Evolutionary conservation across 352 stramenopile genomes (phyloP).

Genomic region (Phytopythium boreale): DNA sequence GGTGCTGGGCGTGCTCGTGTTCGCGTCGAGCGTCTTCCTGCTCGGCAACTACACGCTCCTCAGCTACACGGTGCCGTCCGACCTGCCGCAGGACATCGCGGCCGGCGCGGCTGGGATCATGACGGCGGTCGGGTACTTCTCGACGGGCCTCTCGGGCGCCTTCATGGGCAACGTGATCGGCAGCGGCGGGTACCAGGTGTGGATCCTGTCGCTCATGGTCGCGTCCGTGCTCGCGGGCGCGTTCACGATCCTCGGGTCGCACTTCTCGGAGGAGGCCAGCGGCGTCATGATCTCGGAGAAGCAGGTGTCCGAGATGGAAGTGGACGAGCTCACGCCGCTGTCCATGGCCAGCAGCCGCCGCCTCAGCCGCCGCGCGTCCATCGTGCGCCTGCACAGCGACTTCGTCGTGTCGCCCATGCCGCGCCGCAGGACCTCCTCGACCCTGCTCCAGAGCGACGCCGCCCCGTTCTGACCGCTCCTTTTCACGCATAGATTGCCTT

Average conservation of each 20-base stretch:
- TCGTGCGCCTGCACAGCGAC: slow-evolving; percentile 13
- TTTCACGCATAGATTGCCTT: too few relatives aligned
- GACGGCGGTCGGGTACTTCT: slow-evolving; percentile 65
- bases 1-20: slow-evolving; percentile 52
- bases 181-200: slow-evolving; percentile 49
- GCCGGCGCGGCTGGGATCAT: slow-evolving; percentile 63
- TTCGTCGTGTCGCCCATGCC: slow-evolving; percentile 16
- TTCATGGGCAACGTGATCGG: slow-evolving; percentile 67
- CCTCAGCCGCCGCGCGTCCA: slow-evolving; percentile 15
- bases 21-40: slow-evolving; percentile 66
- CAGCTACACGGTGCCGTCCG: slow-evolving; percentile 69
- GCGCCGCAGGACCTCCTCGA: slow-evolving; percentile 8
- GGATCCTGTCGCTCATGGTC: slow-evolving; percentile 53
- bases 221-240: slow-evolving; percentile 54
- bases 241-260: slow-evolving; percentile 56
- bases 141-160: slow-evolving; percentile 55
- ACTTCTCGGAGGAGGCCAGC: slow-evolving; percentile 37
- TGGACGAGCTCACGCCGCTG: slow-evolving; percentile 32
- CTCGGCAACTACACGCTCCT: slow-evolving; percentile 75
- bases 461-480: slow-evolving; percentile 8
- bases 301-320: slow-evolving; percentile 18
- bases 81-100: slow-evolving; percentile 68
- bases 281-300: slow-evolving; percentile 27
- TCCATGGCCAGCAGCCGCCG: slow-evolving; percentile 21
- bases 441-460: slow-evolving; percentile 6